Evolutionary conservation across 331 rosid genomes (phyloP).

Genomic region (Malus hybrid): DNA sequence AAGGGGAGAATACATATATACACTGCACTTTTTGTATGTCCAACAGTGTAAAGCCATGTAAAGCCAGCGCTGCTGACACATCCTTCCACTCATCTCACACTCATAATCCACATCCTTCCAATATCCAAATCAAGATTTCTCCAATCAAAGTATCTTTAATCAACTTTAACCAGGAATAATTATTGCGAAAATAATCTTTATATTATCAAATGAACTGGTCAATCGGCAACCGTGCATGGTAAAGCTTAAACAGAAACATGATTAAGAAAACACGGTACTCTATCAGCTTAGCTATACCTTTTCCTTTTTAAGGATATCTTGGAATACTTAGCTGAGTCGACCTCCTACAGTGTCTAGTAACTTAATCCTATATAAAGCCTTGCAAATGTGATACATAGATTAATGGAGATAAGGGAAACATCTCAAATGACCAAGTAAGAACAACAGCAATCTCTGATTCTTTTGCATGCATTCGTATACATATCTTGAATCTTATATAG

Average conservation of each 20-base stretch:
- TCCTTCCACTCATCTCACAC: slow-evolving; percentile 40
- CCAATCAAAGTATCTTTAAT: slow-evolving; percentile 21
- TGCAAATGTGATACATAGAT: too few relatives aligned
- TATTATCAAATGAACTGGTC: background rate
- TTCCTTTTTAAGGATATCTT: background rate
- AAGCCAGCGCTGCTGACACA: slow-evolving; percentile 43
- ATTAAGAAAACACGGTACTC: background rate
- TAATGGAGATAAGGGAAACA: background rate
- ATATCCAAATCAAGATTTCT: background rate
- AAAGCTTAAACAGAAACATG: background rate
- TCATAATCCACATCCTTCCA: slow-evolving; percentile 25
- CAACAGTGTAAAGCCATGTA: background rate
- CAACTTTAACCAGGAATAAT: background rate
- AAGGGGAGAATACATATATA: background rate
- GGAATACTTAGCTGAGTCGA: background rate
- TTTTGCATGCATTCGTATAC: background rate
- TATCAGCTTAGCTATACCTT: background rate
- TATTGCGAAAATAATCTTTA: background rate
- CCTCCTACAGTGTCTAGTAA: background rate
- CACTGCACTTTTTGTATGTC: slow-evolving; percentile 14
- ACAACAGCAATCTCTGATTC: background rate
- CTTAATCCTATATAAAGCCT: slow-evolving; percentile 25
- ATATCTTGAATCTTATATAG: background rate
- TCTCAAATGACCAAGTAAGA: background rate
- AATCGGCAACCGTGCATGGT: background rate